phyloP scores from a whole-genome alignment of 1,284 basidiomycete genomes.

The Trametes pubescens region DNA sequence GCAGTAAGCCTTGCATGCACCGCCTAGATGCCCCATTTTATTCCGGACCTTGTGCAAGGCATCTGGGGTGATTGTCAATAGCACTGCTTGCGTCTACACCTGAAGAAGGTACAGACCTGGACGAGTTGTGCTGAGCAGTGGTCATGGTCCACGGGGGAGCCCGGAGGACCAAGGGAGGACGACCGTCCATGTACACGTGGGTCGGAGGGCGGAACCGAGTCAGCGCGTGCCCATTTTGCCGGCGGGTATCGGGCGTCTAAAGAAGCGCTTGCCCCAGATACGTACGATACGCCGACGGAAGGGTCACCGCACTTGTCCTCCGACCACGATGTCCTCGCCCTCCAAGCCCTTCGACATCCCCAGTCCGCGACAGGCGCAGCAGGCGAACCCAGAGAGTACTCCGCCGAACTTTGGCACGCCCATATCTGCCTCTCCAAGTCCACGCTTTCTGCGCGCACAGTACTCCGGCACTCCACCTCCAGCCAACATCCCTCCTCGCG shows the following conservation, averaged over 20 bases:
- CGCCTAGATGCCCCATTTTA: no score
- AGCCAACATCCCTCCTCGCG: conserved; percentile 67
- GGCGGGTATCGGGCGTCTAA: conserved; percentile 8
- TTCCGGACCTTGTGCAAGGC: no score
- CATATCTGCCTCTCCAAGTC: conserved; percentile 42
- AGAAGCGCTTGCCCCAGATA: conserved; percentile 18
- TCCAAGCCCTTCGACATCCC: conserved; percentile 69
- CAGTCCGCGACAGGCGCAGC: conserved; percentile 41
- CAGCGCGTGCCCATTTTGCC: background rate
- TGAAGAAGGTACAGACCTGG: background rate
- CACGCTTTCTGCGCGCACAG: conserved; percentile 61
- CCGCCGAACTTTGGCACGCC: conserved; percentile 35
- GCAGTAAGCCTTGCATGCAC: no score
- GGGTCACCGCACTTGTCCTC: conserved; percentile 20
- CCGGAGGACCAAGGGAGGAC: no score
- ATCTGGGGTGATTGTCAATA: no score
- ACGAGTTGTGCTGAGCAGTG: background rate
- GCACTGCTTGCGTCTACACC: background rate
- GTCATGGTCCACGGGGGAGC: no score
- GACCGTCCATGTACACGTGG: no score
- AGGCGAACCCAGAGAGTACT: conserved; percentile 39
- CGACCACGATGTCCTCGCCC: conserved; percentile 57
- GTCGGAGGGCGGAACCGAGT: background rate
- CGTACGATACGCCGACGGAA: conserved; percentile 4
- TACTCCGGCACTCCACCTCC: conserved; percentile 69